Evolutionary conservation across 106 monocot species (phyloP).

Genomic region (Allium sativum): DNA sequence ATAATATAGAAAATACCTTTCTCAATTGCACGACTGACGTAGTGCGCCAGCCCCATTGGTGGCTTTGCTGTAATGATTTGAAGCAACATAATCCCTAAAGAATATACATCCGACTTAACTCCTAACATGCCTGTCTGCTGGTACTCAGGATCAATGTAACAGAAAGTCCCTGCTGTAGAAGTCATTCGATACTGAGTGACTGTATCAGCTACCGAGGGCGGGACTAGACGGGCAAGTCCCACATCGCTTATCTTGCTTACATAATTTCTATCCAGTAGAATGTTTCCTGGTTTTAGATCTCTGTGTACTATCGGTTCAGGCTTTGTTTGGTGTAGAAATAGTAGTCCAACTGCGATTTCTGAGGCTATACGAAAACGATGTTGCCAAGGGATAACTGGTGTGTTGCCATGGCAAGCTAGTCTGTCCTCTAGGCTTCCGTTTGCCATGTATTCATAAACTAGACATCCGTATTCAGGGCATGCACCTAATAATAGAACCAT

Average conservation of each 20-base stretch:
- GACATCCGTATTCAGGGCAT: constrained; percentile 67
- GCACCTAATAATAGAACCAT: constrained; percentile 75
- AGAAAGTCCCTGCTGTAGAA: constrained; percentile 72
- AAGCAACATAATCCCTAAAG: constrained; percentile 61
- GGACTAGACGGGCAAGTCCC: constrained; percentile 63
- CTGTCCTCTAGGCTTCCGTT: constrained; percentile 74
- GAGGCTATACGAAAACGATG: constrained; percentile 60
- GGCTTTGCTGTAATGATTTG: constrained; percentile 73
- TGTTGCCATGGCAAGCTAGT: constrained; percentile 48
- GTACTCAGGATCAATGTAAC: constrained; percentile 92
- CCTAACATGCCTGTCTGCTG: constrained; percentile 88
- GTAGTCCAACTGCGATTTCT: constrained; percentile 57
- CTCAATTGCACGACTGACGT: constrained; percentile 55
- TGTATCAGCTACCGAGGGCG: constrained; percentile 44
- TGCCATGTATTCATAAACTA: constrained; percentile 79
- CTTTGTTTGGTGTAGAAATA: constrained; percentile 72
- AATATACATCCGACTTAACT: constrained; percentile 70
- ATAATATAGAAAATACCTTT: constrained; percentile 21
- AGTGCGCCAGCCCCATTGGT: constrained; percentile 72
- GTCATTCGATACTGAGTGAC: constrained; percentile 77
- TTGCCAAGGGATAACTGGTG: constrained; percentile 49
- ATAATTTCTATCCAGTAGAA: constrained; percentile 60
- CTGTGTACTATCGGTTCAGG: constrained; percentile 78
- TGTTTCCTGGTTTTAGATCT: constrained; percentile 73
- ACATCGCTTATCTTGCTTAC: constrained; percentile 75